Conservation (phyloP, 768 basidiomycete genomes). For the Tubosaeta sp. region DNA sequence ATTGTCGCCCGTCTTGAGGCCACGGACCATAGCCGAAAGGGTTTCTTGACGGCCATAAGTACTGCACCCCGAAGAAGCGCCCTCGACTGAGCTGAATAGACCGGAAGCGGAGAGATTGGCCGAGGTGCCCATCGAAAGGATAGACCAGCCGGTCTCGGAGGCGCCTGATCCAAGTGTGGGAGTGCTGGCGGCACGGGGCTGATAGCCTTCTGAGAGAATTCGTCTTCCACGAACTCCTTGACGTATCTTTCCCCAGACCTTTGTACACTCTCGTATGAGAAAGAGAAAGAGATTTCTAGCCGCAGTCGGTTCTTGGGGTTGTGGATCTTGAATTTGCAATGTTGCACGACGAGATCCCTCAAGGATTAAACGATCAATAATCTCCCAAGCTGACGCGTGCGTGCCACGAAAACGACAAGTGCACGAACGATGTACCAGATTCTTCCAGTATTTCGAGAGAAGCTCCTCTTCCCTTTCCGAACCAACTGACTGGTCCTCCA, state of each 20-base stretch:
- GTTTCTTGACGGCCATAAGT: background rate
- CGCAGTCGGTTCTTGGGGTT: slow-evolving; percentile 10
- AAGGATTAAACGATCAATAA: slow-evolving; percentile 7
- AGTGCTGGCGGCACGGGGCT: background rate
- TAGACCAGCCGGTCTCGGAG: background rate
- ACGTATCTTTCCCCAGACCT: slow-evolving; percentile 5
- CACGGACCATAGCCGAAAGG: background rate
- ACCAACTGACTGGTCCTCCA: background rate
- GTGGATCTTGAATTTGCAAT: slow-evolving; percentile 14
- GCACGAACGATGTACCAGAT: slow-evolving; percentile 11
- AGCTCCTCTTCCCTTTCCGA: slow-evolving; percentile 12
- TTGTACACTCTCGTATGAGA: slow-evolving; percentile 8
- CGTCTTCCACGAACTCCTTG: background rate
- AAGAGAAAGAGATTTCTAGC: slow-evolving; percentile 9
- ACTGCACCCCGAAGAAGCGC: slow-evolving; percentile 3
- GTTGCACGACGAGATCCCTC: background rate
- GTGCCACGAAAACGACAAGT: slow-evolving; percentile 11
- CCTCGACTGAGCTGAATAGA: background rate
- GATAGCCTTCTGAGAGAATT: no score
- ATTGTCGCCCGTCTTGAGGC: slow-evolving; percentile 7
- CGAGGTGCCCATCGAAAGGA: background rate
- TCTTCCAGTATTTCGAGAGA: slow-evolving; percentile 9
- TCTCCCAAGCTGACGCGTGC: slow-evolving; percentile 9
- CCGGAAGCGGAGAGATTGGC: background rate
- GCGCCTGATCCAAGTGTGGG: background rate